phyloP scores from a whole-genome alignment of 2,329 filamentous ascomycete species.

The Verticillium dahliae region DNA sequence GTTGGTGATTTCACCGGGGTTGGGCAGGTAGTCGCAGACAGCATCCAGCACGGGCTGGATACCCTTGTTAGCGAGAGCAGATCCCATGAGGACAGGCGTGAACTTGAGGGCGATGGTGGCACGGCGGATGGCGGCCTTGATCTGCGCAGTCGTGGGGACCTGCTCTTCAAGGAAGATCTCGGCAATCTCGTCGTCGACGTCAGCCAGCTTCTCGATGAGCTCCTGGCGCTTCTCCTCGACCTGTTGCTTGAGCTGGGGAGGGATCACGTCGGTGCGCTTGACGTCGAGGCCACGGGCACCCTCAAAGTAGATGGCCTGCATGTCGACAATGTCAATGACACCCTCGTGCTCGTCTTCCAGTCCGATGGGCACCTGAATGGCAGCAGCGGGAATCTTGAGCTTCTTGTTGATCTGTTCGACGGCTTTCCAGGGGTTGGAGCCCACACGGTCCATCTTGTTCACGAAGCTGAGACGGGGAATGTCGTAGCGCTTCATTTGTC shows the following conservation, averaged over 20 bases:
- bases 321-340: conserved; percentile 85
- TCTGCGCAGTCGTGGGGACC: conserved; percentile 71
- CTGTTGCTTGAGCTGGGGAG: conserved; percentile 68
- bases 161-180: conserved; percentile 88
- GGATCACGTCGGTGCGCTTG: conserved; percentile 71
- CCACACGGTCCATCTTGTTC: conserved; percentile 99
- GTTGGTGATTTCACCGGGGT: conserved; percentile 85
- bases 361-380: conserved; percentile 91
- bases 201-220: conserved; percentile 89
- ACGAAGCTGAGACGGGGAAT: conserved; percentile 92
- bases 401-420: conserved; percentile 97
- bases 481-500: conserved; percentile 98
- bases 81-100: conserved; percentile 92
- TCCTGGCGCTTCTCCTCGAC: conserved; percentile 76
- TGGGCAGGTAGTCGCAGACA: conserved; percentile 92
- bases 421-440: conserved; percentile 95
- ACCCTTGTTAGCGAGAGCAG: conserved; percentile 87
- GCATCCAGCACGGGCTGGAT: conserved; percentile 96
- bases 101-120: conserved; percentile 88
- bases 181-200: conserved; percentile 96
- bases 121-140: conserved; percentile 86
- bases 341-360: conserved; percentile 86
- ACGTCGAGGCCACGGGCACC: conserved; percentile 75
- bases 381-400: conserved; percentile 85
- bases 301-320: conserved; percentile 91